Percentiles rank a stretch among this genome's conserved stretches.
phyloP scores from a whole-genome alignment of 805 yeast genomes.

The Ogataea paradorogensis region DNA sequence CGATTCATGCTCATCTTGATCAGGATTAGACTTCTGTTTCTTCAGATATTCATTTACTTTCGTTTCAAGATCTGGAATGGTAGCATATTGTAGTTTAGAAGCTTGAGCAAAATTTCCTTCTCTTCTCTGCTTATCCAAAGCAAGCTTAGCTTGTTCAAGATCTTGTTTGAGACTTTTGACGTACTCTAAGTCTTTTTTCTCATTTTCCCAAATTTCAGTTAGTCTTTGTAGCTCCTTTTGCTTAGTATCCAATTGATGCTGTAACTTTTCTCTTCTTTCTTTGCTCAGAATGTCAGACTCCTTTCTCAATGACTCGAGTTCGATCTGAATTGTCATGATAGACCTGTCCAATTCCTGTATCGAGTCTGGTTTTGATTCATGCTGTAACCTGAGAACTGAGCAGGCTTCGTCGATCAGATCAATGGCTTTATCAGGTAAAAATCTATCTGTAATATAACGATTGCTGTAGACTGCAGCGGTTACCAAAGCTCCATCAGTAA shows the following conservation, averaged over 20 bases:
- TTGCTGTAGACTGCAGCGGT: constrained; percentile 90
- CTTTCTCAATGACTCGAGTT: constrained; percentile 87
- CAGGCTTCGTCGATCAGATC: constrained; percentile 97
- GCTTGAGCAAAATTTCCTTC: constrained; percentile 85
- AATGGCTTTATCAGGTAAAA: constrained; percentile 93
- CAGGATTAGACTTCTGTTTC: constrained; percentile 30
- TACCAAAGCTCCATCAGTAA: constrained; percentile 87
- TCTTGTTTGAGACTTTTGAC: constrained; percentile 78
- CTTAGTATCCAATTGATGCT: constrained; percentile 61
- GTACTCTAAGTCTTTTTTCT: constrained; percentile 69
- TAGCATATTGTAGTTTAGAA: constrained; percentile 83
- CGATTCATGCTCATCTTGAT: constrained; percentile 30
- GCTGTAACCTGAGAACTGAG: constrained; percentile 89
- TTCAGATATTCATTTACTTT: constrained; percentile 49
- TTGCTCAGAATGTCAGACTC: constrained; percentile 83
- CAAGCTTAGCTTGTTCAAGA: constrained; percentile 79
- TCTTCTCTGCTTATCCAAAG: constrained; percentile 78
- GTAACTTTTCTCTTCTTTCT: constrained; percentile 74
- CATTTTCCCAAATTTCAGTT: constrained; percentile 84
- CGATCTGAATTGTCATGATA: constrained; percentile 92
- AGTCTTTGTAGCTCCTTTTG: constrained; percentile 64
- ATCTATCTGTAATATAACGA: constrained; percentile 87
- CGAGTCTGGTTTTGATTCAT: constrained; percentile 95
- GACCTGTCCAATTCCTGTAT: constrained; percentile 84
- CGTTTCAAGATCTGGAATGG: constrained; percentile 74